Base-by-base conservation (phyloP, 1,139 yeast species). In the Debaryomyces udenii region DNA sequence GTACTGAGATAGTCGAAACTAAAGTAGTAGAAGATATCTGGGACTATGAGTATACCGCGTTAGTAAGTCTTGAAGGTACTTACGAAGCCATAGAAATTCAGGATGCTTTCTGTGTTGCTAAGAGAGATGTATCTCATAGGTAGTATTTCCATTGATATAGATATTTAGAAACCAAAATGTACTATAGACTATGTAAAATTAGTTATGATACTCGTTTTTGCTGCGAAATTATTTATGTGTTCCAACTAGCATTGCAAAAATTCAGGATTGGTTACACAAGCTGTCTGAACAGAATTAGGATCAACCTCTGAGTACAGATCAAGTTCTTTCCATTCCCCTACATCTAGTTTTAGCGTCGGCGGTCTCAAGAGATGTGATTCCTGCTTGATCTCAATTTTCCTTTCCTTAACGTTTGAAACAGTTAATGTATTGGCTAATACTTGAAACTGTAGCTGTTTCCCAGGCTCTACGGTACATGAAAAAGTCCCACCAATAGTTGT, bases 51-150 rank as follows among this genome's bases (percentile, higher is more conserved):
- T 81, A 88, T 57, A 74, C 81, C 37, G 83, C 87, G 4, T 69
- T 76, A 55, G 93, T 96, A 1, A 86, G 89, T 51, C 70, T 88
- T 51, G 96, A 91, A 59, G 99, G 99, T 34, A 86, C 90, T 3
- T 93, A 94, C 57, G 96, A 91, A 61, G 97, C 97, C 6, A 78
- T 88, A 31, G 90, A 86, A 54, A 80, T 93, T 9, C 79, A 80
- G 42, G 99, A 93, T 65, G 85, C 85, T 13, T 86, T 69, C 61
- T 93, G 99, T 70, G 70, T 67, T 24, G 86, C 85, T 3, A 64
- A 62, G 42, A 74, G 56, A 45, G 50, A 50, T 29, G 27, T 34
- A 18, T 16, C 24, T 17, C 24, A 34, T 15, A 15, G 14, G 10
- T 26, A 13, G n/a, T 15, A n/a, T 26, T n/a, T n/a, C 13, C 23